Conservation (phyloP, 495 filamentous ascomycete species). For the Physcia stellaris region DNA sequence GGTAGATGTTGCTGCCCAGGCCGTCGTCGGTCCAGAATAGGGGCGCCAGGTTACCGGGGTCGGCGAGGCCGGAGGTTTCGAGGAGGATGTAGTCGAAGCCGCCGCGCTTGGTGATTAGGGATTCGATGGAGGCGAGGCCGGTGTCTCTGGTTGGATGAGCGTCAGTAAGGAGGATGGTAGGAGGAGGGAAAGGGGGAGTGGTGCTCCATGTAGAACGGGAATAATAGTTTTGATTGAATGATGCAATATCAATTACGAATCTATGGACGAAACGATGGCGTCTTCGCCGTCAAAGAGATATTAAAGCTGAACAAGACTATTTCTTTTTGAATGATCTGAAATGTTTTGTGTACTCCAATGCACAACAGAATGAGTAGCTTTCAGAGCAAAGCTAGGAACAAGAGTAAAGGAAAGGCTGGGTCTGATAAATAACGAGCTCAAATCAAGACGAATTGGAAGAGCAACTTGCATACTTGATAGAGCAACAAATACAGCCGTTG, state of each 20-base stretch:
- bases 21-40: constrained; percentile 97
- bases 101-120: constrained; percentile 86
- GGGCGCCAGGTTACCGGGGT: constrained; percentile 90
- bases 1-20: constrained; percentile 81
- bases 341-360: too few species aligned
- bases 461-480: constrained; percentile 60
- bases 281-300: too few species aligned
- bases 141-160: constrained; percentile 47
- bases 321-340: too few species aligned
- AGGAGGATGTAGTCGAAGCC: constrained; percentile 96
- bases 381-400: too few species aligned
- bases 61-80: constrained; percentile 89
- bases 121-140: constrained; percentile 87
- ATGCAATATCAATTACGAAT: too few species aligned
- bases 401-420: too few species aligned
- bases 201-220: too few species aligned
- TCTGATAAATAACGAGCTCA: not conserved
- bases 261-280: too few species aligned
- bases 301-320: too few species aligned
- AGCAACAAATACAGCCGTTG: constrained; percentile 97
- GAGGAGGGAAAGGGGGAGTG: not conserved
- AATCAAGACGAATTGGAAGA: not conserved
- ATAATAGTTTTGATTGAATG: too few species aligned
- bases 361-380: too few species aligned
- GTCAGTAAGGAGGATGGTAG: constrained; percentile 4